phyloP scores from a whole-genome alignment of 257 asterid genomes.

The Gentiana dahurica region DNA sequence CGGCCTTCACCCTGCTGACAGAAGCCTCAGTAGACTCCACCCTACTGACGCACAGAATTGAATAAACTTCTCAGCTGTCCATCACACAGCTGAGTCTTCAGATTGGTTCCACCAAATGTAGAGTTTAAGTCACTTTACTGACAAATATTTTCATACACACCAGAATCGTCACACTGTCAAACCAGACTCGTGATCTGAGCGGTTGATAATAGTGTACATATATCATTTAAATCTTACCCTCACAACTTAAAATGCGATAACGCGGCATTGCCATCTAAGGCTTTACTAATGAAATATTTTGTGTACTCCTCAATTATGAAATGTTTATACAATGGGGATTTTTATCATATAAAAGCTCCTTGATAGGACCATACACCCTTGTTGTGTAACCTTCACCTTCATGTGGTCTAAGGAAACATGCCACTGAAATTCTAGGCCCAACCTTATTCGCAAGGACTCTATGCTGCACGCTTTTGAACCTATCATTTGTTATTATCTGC shows the following conservation, averaged over 20 bases:
- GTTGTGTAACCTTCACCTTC: slow-evolving; percentile 3
- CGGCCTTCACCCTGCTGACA: too few relatives aligned
- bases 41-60: too few relatives aligned
- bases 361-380: slow-evolving; percentile 2
- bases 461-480: slow-evolving; percentile 10
- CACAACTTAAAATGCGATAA: slow-evolving; percentile 2
- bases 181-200: too few relatives aligned
- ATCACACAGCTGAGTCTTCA: too few relatives aligned
- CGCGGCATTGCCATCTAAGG: slow-evolving; percentile 5
- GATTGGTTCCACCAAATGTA: too few relatives aligned
- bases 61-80: too few relatives aligned
- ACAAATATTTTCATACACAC: too few relatives aligned
- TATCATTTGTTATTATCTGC: slow-evolving; percentile 15
- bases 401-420: slow-evolving; percentile 6
- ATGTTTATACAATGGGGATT: slow-evolving; percentile 4
- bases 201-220: too few relatives aligned
- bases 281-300: slow-evolving; percentile 1
- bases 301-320: slow-evolving; percentile 4
- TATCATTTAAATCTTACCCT: too few relatives aligned
- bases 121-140: too few relatives aligned
- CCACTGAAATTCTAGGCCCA: slow-evolving; percentile 12
- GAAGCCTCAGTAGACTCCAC: too few relatives aligned
- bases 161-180: too few relatives aligned
- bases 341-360: slow-evolving; percentile 11
- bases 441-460: slow-evolving; percentile 7